Conservation (phyloP, 495 filamentous ascomycete species). For the Halenospora varia region DNA sequence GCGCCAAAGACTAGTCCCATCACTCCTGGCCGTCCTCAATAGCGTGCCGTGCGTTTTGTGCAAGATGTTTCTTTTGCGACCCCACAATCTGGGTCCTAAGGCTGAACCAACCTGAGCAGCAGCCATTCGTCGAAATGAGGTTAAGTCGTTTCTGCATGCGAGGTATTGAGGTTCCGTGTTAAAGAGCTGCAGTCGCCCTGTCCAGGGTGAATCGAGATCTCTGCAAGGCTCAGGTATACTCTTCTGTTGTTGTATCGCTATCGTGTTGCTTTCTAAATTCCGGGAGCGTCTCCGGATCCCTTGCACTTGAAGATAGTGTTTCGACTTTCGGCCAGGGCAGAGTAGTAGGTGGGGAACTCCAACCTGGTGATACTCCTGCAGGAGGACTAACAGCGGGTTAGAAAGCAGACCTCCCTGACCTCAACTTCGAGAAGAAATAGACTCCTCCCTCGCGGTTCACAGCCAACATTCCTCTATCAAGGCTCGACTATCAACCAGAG, state of each 20-base stretch:
- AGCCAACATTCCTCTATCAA: slow-evolving; percentile 4
- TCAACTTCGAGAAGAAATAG: slow-evolving; percentile 13
- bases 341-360: background rate
- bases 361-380: background rate
- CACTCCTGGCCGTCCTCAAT: too few species aligned
- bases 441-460: background rate
- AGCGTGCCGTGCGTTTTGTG: too few species aligned
- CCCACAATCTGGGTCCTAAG: background rate
- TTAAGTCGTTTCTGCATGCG: slow-evolving; percentile 28
- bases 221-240: slow-evolving; percentile 3
- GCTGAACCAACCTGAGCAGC: background rate
- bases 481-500: slow-evolving; percentile 4
- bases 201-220: background rate
- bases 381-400: background rate
- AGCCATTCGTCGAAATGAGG: background rate
- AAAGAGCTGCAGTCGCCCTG: background rate
- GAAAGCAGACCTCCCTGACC: background rate
- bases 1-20: background rate
- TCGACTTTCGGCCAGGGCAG: background rate
- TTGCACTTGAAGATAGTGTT: background rate
- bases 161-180: background rate
- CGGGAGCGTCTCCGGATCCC: background rate
- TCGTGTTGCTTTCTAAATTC: background rate
- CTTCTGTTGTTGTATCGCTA: background rate
- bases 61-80: background rate